Percentiles rank a stretch among this genome's conserved stretches.
phyloP scores from a whole-genome alignment of 2,329 filamentous ascomycete genomes.

The Alternaria arborescens region DNA sequence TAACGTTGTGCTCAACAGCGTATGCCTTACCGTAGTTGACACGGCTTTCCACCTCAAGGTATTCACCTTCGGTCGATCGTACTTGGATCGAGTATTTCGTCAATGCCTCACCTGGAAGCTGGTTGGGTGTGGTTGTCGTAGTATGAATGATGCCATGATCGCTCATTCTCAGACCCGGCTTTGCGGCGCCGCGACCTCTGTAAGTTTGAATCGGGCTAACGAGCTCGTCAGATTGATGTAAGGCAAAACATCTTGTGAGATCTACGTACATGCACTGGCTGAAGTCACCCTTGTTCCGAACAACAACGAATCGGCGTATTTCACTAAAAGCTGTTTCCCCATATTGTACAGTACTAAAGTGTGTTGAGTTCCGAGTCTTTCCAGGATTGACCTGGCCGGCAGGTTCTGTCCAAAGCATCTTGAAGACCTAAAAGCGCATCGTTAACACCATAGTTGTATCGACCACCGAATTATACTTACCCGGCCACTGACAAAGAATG shows the following conservation, averaged over 20 bases:
- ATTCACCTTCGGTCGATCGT: neutral
- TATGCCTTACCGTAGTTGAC: neutral
- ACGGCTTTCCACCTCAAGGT: neutral
- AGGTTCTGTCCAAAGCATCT: neutral
- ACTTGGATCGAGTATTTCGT: neutral
- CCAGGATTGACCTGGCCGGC: neutral
- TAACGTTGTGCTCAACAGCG: neutral
- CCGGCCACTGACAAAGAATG: neutral
- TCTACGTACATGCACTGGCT: neutral
- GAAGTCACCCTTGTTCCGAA: neutral
- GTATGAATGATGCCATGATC: too few relatives aligned
- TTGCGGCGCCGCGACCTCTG: too few relatives aligned
- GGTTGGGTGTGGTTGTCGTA: too few relatives aligned
- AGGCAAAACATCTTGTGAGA: neutral
- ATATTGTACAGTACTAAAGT: neutral
- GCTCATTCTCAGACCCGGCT: too few relatives aligned
- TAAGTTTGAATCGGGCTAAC: too few relatives aligned
- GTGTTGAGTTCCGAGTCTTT: neutral
- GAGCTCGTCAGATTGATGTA: neutral
- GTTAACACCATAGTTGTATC: neutral
- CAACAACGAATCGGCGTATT: neutral
- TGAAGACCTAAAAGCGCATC: neutral
- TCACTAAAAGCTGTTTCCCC: neutral
- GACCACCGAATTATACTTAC: neutral
- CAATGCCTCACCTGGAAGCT: neutral